Base-by-base conservation (phyloP, 75 land plant genomes). In the Selaginella tamariscina region DNA sequence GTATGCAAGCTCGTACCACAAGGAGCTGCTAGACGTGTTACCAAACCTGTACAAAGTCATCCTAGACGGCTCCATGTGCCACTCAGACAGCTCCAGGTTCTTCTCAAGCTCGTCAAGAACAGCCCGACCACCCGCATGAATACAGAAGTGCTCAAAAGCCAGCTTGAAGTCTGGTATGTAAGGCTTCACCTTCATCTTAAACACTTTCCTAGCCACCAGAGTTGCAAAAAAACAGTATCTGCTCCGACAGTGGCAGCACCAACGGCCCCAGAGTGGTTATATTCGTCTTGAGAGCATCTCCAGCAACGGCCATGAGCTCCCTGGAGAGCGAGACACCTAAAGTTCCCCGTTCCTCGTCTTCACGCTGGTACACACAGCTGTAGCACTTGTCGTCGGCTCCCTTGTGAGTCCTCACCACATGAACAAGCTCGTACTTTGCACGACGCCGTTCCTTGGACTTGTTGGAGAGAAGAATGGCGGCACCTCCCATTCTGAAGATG, bases 1-100 rank as follows among this genome's bases (percentile, higher is more conserved):
- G 68, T 84, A 87, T 1, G 90, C 85, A 23, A 87, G 81, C 74
- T 87, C 82, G 44, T 87, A 87, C 90, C 90, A 87, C 8, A 85
- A 72, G 73, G 83, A 85, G 71, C 81, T 81, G 76, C 81, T 82
- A 22, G 85, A 84, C 23, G 88, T 87, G 77, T 87, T 87, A 24
- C 87, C 84, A 49, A 78, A 83, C 32, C 84, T 64, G 60, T 82
- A 76, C 13, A 80, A 67, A 20, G 80, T 84, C 83, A 76, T 87
- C 28, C 84, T 66, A 0, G 87, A 84, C 0, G 90, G 81, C 65
- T 87, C 90, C 82, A 86, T 77, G 78, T 86, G 74, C 39, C 68
- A 64, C 13, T 81, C 78, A 2, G 80, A 64, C 0, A 86, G 78
- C 26, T 73, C 75, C 64, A 86, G 74, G 73, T 83, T 86, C 70